Conservation (phyloP, 176 grass and related monocot species). For the Paspalum notatum region DNA sequence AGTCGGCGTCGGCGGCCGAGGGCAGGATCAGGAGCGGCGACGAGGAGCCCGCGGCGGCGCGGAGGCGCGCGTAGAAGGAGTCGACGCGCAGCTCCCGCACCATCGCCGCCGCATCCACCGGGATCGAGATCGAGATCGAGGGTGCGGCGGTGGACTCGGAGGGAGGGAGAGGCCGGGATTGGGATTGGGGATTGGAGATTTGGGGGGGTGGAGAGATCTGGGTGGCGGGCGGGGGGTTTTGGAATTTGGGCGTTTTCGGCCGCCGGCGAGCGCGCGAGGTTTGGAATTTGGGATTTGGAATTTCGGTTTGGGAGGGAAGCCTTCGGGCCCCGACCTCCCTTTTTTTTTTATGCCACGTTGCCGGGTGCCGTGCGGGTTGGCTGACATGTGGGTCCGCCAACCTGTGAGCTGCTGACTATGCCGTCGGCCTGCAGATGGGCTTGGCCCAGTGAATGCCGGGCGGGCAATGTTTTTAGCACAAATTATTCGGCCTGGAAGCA, state of each 20-base stretch:
- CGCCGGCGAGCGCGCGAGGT: neutral
- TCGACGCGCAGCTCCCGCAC: conserved; percentile 70
- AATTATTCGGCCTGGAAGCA: too few relatives aligned
- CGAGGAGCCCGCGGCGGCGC: conserved; percentile 42
- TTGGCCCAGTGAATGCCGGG: too few relatives aligned
- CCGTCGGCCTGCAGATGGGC: too few relatives aligned
- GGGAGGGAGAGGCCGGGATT: neutral
- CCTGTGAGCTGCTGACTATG: too few relatives aligned
- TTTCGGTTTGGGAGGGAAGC: conserved; percentile 32
- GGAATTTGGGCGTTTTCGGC: conserved; percentile 21
- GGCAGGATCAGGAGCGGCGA: conserved; percentile 83
- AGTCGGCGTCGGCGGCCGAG: conserved; percentile 77
- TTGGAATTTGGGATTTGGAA: conserved; percentile 26
- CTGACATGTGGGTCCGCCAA: too few relatives aligned
- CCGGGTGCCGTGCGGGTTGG: too few relatives aligned
- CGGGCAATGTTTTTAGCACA: too few relatives aligned
- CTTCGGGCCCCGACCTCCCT: too few relatives aligned
- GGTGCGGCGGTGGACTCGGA: neutral
- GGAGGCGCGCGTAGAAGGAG: conserved; percentile 70
- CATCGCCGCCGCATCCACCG: conserved; percentile 40
- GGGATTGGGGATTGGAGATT: neutral
- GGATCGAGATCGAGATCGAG: neutral
- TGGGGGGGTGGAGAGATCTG: neutral
- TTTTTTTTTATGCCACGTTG: too few relatives aligned
- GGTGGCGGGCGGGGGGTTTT: neutral